phyloP scores from a whole-genome alignment of 169 alveolate genomes.

The Miamiensis avidus region DNA sequence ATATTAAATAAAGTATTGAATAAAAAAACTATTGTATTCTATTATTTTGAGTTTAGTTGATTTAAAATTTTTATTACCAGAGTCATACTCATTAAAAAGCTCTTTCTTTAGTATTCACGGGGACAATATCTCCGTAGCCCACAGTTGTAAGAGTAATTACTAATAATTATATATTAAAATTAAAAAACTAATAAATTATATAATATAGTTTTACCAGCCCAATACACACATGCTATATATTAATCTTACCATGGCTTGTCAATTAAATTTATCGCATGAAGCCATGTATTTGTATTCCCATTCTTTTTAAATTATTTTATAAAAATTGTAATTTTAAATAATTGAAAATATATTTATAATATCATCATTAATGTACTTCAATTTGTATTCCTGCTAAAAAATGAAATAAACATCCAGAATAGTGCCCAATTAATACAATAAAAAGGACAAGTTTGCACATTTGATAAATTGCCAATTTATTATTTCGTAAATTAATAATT shows the following conservation, averaged over 20 bases:
- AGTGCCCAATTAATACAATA: conserved; percentile 14
- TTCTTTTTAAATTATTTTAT: no score
- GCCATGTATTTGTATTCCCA: neutral
- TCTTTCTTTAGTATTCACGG: neutral
- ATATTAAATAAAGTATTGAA: no score
- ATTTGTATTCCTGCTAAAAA: neutral
- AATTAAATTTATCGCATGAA: neutral
- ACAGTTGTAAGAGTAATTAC: conserved; percentile 20
- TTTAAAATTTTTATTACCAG: no score
- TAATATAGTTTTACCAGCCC: no score
- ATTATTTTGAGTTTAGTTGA: no score
- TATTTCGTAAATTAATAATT: conserved; percentile 3
- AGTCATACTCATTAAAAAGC: no score
- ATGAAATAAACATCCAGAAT: conserved; percentile 13
- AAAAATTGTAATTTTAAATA: no score
- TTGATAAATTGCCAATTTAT: conserved; percentile 5
- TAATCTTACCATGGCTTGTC: conserved; percentile 7
- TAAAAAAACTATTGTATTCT: no score
- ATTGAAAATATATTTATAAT: no score
- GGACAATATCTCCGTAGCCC: conserved; percentile 20
- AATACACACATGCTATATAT: conserved; percentile 9
- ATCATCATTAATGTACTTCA: neutral
- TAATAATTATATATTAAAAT: no score
- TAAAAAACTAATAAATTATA: no score
- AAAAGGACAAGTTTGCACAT: conserved; percentile 2